Evolutionary conservation across 2,329 filamentous ascomycete species (phyloP).

Genomic region (Neopestalotiopsis sp.): DNA sequence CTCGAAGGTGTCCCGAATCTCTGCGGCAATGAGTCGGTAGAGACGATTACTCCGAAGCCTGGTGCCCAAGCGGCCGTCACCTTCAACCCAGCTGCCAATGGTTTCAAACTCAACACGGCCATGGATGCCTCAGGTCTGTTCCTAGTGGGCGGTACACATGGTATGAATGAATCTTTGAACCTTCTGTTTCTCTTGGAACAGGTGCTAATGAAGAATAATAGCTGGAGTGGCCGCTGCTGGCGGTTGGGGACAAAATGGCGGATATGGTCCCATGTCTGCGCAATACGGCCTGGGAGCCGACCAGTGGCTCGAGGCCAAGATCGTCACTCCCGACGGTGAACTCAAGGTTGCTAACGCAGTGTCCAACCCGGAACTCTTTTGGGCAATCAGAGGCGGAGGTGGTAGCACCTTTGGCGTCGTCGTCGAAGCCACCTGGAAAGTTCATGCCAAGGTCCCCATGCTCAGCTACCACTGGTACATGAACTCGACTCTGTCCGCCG

Average conservation of each 20-base stretch:
- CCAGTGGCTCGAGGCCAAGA: neutral
- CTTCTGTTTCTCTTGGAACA: neutral
- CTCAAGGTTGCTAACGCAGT: neutral
- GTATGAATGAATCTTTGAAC: neutral
- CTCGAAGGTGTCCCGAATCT: neutral
- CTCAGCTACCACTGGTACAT: slow-evolving; percentile 2
- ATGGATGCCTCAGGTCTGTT: neutral
- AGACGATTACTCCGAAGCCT: neutral
- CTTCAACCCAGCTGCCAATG: neutral
- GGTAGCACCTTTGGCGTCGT: slow-evolving; percentile 1
- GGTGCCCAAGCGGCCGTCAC: neutral
- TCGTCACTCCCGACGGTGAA: slow-evolving; percentile 3
- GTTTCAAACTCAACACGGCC: neutral
- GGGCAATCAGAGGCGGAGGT: slow-evolving; percentile 8
- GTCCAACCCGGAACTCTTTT: slow-evolving; percentile 6
- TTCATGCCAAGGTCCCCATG: neutral
- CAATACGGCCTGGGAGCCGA: neutral
- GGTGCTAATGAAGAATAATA: neutral
- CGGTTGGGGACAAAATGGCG: slow-evolving; percentile 5
- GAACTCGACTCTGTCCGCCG: neutral
- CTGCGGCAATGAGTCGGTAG: neutral
- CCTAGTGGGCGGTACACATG: neutral
- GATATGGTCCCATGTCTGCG: neutral
- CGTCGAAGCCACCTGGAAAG: slow-evolving; percentile 7
- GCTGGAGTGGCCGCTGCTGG: slow-evolving; percentile 1